phyloP scores from a whole-genome alignment of 495 filamentous ascomycete genomes.

The Penicillium cinerascens region DNA sequence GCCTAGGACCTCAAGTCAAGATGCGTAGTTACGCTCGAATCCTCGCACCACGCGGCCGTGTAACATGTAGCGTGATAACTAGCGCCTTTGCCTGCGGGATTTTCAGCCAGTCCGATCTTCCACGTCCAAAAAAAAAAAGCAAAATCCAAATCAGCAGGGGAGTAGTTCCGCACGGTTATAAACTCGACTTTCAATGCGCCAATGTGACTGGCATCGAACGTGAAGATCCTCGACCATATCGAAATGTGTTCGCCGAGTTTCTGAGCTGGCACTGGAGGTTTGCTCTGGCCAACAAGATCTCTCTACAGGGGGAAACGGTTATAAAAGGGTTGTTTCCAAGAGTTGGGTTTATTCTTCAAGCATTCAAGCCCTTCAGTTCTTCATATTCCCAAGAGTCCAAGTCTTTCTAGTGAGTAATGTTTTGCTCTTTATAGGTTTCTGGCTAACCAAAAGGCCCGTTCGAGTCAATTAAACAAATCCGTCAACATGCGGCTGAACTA shows the following conservation, averaged over 20 bases:
- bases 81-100: neutral
- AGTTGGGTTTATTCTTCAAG: neutral
- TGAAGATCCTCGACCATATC: neutral
- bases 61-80: neutral
- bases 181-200: neutral
- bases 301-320: neutral
- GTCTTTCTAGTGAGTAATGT: neutral
- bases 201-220: neutral
- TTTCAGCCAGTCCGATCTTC: neutral
- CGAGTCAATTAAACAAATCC: neutral
- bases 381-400: neutral
- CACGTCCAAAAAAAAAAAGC: neutral
- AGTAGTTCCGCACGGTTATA: neutral
- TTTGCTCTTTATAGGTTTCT: neutral
- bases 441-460: neutral
- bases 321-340: neutral
- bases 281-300: neutral
- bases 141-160: neutral
- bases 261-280: neutral
- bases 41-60: conserved; percentile 3
- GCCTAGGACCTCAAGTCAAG: neutral
- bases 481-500: conserved; percentile 14
- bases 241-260: conserved; percentile 10
- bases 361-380: neutral
- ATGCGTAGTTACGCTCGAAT: neutral